Evolutionary conservation across 805 yeast species (phyloP).

Genomic region (Candida stauntonica): DNA sequence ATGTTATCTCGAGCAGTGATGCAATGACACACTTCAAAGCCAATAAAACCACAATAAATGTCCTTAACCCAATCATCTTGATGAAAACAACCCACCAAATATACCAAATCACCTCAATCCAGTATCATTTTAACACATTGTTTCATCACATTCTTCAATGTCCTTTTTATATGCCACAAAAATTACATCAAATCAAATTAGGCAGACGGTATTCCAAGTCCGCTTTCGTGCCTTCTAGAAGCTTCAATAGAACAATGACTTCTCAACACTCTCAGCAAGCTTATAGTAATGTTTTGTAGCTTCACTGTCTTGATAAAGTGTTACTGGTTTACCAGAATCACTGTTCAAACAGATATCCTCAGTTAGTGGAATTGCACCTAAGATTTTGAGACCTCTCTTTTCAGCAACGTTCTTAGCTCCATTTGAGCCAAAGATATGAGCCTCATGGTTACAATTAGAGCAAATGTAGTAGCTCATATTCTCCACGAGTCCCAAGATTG

Average conservation of each 20-base stretch:
- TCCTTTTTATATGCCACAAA: not conserved
- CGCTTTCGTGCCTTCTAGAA: constrained; percentile 2
- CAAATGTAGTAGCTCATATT: constrained; percentile 79
- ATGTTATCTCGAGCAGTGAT: not conserved
- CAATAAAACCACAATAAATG: not conserved
- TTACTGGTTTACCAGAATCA: constrained; percentile 64
- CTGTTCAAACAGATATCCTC: constrained; percentile 55
- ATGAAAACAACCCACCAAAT: too few relatives aligned
- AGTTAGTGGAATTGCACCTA: constrained; percentile 67
- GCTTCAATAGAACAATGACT: constrained; percentile 5
- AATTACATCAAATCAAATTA: not conserved
- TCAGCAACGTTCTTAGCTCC: constrained; percentile 49
- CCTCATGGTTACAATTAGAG: constrained; percentile 69
- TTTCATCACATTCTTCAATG: too few relatives aligned
- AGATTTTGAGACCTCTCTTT: constrained; percentile 41
- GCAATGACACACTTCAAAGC: not conserved
- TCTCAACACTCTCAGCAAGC: constrained; percentile 40
- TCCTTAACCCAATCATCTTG: not conserved
- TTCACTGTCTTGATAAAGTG: constrained; percentile 38
- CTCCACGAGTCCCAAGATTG: constrained; percentile 72
- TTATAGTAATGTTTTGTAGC: constrained; percentile 41
- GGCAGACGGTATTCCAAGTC: constrained; percentile 8
- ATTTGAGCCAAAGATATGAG: constrained; percentile 69
- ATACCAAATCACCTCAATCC: too few relatives aligned
- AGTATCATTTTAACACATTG: too few relatives aligned